A percentile compares a stretch with the other conserved stretches of the same genome.
These are phyloP conservation scores for Epichloe brachyelytri DNA, from an alignment of 2,329 filamentous ascomycete species.

Conservation along the genomic window DNA sequence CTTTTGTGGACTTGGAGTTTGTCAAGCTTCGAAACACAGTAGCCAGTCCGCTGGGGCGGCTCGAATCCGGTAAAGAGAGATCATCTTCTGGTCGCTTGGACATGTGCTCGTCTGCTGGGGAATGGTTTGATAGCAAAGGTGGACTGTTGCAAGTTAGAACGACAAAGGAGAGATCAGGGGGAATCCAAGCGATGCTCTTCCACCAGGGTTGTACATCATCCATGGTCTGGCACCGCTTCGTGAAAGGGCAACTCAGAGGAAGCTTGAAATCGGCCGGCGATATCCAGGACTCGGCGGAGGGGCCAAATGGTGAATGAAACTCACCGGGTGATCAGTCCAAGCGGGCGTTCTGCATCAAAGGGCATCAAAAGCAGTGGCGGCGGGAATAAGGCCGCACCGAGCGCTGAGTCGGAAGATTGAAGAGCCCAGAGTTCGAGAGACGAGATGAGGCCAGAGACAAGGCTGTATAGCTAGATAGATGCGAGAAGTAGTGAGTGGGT, in stretches of 20 bases:
- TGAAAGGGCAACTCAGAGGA: not conserved
- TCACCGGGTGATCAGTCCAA: slow-evolving; percentile 2
- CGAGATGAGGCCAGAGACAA: not conserved
- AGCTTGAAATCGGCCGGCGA: not conserved
- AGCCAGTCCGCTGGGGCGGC: slow-evolving; percentile 42
- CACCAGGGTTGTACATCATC: not conserved
- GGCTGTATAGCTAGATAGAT: not conserved
- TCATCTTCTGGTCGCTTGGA: slow-evolving; percentile 47
- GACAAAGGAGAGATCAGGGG: not conserved
- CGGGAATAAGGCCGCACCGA: slow-evolving; percentile 1
- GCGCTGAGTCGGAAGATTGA: not conserved
- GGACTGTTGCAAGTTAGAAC: slow-evolving; percentile 4
- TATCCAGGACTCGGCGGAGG: not conserved
- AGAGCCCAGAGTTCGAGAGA: not conserved
- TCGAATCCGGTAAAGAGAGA: slow-evolving; percentile 40
- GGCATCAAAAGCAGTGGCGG: not conserved
- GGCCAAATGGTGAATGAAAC: not conserved
- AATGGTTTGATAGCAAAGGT: slow-evolving; percentile 2
- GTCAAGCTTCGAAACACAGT: slow-evolving; percentile 52
- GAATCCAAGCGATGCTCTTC: not conserved
- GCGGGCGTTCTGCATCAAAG: not conserved
- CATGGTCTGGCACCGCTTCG: not conserved
- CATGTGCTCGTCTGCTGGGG: slow-evolving; percentile 37
- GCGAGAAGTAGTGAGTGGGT: not conserved
- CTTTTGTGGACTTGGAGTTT: slow-evolving; percentile 40